Evolutionary conservation across 2,329 filamentous ascomycete genomes (phyloP), one percentile per base, ranked within the genome.

Genomic region (Cryphonectria radicalis): DNA sequence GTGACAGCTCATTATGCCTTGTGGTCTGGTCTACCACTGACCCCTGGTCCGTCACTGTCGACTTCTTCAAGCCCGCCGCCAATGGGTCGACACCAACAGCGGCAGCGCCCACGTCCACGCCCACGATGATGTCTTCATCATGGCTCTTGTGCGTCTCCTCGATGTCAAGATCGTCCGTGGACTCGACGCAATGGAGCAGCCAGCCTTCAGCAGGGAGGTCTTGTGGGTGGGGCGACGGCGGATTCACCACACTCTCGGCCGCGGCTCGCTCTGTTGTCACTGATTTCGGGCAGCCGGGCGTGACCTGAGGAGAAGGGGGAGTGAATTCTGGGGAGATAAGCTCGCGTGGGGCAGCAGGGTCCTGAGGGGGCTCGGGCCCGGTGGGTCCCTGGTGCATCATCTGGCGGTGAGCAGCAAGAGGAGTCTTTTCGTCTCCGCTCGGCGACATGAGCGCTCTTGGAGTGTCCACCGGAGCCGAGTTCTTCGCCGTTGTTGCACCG

Each of bases 1-100:
- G 50, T 17, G 72, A 70, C 35, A 70, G 14, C n/a, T 70, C 60
- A 28, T 67, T 60, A 28, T 67, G 63, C 46, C 62, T 65, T 6
- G 19, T 37, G 46, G 22, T 59, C 63, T 42, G 13, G 42, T 59
- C 65, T 25, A 43, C 22, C 40, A 43, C 22, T 5, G 60, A 5
- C 14, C 19, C 22, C 11, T 28, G 59, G 6, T 57, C 3, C n/a
- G 25, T 59, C 10, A 46, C 13, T 11, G 28, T 50, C 35, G 37
- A 46, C 19, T 65, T 46, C 43, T 37, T 65, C 50, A 63, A 62
- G 0, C 42, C 59, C 25, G 65, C 64, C 8, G 4, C 10, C 25
- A 65, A 70, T 40, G 68, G 63, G 53, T 25, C 71, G n/a, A 43
- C 65, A 17, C 42, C 19, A 6, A 62, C 43, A 17, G 50, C 19